A percentile compares a stretch with the other conserved stretches of the same genome.
These are phyloP conservation scores for Akebia trifoliata DNA, from an alignment of 164 flowering plant species.

Conservation along the genomic window DNA sequence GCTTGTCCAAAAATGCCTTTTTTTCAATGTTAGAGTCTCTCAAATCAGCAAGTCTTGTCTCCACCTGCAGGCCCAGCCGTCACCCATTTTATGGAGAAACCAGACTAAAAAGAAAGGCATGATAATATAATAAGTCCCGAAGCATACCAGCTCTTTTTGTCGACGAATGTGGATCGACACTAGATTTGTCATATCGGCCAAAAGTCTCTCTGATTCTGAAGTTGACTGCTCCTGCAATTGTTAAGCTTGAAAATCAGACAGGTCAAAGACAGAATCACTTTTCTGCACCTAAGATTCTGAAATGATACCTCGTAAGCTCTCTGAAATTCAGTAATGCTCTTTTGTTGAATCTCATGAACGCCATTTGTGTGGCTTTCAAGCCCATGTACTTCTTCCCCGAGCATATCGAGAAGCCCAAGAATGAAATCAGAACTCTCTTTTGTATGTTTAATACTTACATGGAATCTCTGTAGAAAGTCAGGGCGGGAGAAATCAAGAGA, in stretches of 20 bases:
- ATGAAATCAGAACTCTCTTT: conserved; percentile 49
- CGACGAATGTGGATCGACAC: conserved; percentile 57
- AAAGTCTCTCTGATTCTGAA: conserved; percentile 71
- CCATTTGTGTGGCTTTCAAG: conserved; percentile 45
- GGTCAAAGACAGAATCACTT: neutral
- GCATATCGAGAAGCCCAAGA: conserved; percentile 44
- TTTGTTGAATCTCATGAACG: conserved; percentile 45
- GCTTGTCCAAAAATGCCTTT: conserved; percentile 61
- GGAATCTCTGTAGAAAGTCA: conserved; percentile 49
- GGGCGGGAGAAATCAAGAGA: neutral
- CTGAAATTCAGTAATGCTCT: conserved; percentile 63
- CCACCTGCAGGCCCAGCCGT: conserved; percentile 48
- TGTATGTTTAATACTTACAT: conserved; percentile 40
- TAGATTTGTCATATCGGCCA: conserved; percentile 61
- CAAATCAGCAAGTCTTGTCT: conserved; percentile 48
- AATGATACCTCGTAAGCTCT: conserved; percentile 47
- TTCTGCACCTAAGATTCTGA: neutral
- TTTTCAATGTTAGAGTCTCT: conserved; percentile 47
- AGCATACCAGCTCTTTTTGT: conserved; percentile 75
- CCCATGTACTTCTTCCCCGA: conserved; percentile 47
- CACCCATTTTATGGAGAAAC: neutral
- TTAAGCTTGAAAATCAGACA: conserved; percentile 2
- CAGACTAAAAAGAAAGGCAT: neutral
- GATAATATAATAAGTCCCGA: neutral
- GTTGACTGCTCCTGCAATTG: conserved; percentile 68